Evolutionary conservation across 768 basidiomycete species (phyloP).

Genomic region (Auriscalpium microsporum): DNA sequence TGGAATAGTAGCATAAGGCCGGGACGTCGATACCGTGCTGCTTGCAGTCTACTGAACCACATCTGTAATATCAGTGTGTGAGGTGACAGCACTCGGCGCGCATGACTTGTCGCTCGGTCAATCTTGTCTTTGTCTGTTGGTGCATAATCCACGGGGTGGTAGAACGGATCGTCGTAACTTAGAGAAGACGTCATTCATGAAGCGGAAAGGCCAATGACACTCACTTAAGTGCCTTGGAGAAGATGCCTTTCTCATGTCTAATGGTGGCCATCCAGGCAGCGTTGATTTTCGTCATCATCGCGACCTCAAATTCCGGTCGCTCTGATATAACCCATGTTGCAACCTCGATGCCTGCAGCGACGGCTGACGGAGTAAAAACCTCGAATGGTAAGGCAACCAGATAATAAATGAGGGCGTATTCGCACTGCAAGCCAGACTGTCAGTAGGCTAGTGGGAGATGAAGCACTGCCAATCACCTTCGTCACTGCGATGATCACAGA

Average conservation of each 20-base stretch:
- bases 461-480: conserved; percentile 33
- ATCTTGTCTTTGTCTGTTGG: conserved; percentile 84
- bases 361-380: conserved; percentile 77
- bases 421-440: conserved; percentile 42
- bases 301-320: conserved; percentile 72
- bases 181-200: conserved; percentile 4
- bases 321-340: conserved; percentile 97
- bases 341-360: conserved; percentile 82
- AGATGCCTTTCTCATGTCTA: conserved; percentile 69
- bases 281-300: conserved; percentile 76
- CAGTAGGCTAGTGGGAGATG: not conserved
- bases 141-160: conserved; percentile 75
- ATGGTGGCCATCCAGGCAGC: conserved; percentile 85
- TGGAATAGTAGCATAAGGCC: conserved; percentile 82
- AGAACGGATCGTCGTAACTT: conserved; percentile 86
- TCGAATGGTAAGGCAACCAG: conserved; percentile 85
- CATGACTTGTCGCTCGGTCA: conserved; percentile 60
- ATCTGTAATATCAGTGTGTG: conserved; percentile 82
- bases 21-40: conserved; percentile 80
- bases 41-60: conserved; percentile 86
- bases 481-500: conserved; percentile 65
- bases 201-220: conserved; percentile 18
- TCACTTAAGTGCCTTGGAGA: conserved; percentile 75
- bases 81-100: conserved; percentile 69
- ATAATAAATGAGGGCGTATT: conserved; percentile 79